phyloP scores from a whole-genome alignment of 192 early-diverging fungal species.

The Coemansia sp. region DNA sequence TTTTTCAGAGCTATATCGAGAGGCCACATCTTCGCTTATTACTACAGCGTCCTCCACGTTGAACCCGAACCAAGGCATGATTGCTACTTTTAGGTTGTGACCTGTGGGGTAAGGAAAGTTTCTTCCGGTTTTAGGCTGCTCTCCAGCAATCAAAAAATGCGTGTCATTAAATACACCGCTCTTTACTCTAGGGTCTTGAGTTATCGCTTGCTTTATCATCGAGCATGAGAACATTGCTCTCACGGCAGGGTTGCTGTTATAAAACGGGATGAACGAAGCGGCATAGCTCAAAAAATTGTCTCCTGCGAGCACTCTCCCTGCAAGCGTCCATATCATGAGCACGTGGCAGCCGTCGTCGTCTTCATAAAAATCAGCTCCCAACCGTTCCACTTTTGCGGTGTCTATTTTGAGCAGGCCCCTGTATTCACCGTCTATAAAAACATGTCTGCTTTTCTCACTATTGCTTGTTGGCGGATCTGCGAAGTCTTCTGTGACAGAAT shows the following conservation, averaged over 20 bases:
- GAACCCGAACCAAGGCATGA: slow-evolving; percentile 23
- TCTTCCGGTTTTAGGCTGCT: slow-evolving; percentile 16
- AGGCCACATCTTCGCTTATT: slow-evolving; percentile 7
- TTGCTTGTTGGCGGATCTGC: background rate
- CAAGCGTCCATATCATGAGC: too few relatives aligned
- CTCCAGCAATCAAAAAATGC: slow-evolving; percentile 11
- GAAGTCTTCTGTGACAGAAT: background rate
- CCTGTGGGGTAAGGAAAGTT: slow-evolving; percentile 17
- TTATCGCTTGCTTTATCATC: slow-evolving; percentile 28
- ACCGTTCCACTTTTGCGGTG: background rate
- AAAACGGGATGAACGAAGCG: slow-evolving; percentile 13
- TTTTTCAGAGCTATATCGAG: slow-evolving; percentile 13
- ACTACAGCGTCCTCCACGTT: slow-evolving; percentile 27
- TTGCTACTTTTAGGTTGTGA: slow-evolving; percentile 14
- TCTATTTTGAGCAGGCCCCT: background rate
- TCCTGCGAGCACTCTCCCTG: background rate
- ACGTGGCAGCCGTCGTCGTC: too few relatives aligned
- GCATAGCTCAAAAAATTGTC: slow-evolving; percentile 8
- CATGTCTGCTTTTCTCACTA: background rate
- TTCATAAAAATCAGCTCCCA: background rate
- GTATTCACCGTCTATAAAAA: slow-evolving; percentile 4
- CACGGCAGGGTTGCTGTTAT: slow-evolving; percentile 20
- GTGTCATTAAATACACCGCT: slow-evolving; percentile 22
- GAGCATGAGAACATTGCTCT: slow-evolving; percentile 18
- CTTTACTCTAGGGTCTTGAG: slow-evolving; percentile 15